Conservation (phyloP, 164 flowering plant species). For the Kingdonia uniflora region DNA sequence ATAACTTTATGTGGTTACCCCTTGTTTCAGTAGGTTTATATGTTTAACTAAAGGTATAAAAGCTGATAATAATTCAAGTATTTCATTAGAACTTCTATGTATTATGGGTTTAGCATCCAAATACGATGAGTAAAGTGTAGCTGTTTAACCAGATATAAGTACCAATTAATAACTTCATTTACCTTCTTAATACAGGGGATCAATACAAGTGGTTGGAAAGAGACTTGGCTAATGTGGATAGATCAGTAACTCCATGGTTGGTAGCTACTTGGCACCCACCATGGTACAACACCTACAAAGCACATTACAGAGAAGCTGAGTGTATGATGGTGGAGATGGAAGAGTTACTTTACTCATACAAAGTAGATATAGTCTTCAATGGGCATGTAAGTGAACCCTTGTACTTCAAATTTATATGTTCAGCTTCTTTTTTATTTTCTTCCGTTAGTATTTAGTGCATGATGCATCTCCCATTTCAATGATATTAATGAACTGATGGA, state of each 20-base stretch:
- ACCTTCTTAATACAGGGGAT: conserved; percentile 29
- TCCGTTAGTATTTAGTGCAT: not conserved
- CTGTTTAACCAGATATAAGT: no score
- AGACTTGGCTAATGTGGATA: conserved; percentile 64
- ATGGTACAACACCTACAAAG: conserved; percentile 78
- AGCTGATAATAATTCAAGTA: no score
- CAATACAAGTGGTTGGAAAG: conserved; percentile 79
- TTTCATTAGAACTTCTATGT: no score
- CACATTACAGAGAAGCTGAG: conserved; percentile 90
- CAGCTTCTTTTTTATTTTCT: not conserved
- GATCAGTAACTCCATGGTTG: conserved; percentile 87
- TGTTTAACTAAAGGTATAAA: no score
- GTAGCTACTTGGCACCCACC: conserved; percentile 89
- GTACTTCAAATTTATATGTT: not conserved
- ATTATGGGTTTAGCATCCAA: no score
- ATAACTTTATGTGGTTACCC: no score
- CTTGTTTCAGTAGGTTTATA: no score
- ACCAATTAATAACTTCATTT: not conserved
- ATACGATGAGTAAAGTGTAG: no score
- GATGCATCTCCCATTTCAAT: no score
- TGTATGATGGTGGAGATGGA: conserved; percentile 92
- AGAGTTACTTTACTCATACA: conserved; percentile 56
- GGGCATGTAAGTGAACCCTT: conserved; percentile 67
- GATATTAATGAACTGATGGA: no score
- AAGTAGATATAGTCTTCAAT: conserved; percentile 81